Evolutionary conservation across 2,329 filamentous ascomycete species (phyloP).

Genomic region (Paraphaeosphaeria sporulosa): DNA sequence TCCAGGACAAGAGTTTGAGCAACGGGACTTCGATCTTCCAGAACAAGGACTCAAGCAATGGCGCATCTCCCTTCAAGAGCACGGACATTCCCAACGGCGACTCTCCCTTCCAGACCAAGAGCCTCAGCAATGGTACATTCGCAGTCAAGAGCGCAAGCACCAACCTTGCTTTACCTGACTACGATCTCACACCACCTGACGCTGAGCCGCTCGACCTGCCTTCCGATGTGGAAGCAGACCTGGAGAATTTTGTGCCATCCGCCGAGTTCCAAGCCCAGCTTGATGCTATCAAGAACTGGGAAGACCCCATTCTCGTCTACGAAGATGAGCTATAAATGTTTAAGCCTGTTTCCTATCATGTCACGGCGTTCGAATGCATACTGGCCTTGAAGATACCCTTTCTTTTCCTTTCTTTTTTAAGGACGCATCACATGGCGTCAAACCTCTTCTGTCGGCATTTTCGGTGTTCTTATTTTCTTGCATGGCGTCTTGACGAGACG

Average conservation of each 20-base stretch:
- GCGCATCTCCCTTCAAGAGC: background rate
- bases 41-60: background rate
- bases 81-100: background rate
- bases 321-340: conserved; percentile 2
- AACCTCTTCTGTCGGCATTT: background rate
- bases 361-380: background rate
- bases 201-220: conserved; percentile 8
- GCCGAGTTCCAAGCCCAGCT: background rate
- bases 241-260: background rate
- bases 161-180: conserved; percentile 8
- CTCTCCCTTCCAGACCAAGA: background rate
- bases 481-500: background rate
- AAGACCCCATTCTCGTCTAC: background rate
- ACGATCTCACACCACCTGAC: background rate
- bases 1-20: background rate
- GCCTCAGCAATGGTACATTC: background rate
- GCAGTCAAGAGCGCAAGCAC: conserved; percentile 8
- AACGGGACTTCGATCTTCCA: background rate
- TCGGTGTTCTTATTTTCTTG: background rate
- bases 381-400: conserved; percentile 6
- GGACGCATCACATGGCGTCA: background rate
- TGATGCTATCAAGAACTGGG: background rate
- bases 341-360: background rate
- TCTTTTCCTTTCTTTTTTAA: background rate
- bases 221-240: background rate